Evolutionary conservation across 2,329 filamentous ascomycete species (phyloP), one percentile per base, ranked within the genome.

Genomic region (Aspergillus nomiae): DNA sequence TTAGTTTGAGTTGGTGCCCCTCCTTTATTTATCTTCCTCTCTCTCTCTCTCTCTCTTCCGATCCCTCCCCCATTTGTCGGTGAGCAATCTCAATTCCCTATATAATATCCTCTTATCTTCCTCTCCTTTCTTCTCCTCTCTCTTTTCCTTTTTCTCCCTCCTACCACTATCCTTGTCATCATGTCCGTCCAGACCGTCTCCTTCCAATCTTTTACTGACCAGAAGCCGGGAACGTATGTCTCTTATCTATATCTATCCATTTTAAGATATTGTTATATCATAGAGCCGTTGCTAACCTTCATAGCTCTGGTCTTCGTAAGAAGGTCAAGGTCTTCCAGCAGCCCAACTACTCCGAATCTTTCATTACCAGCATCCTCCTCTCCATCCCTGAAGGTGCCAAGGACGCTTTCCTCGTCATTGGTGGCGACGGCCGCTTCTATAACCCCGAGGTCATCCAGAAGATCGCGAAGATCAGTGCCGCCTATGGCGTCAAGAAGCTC

Each of bases 311-410:
- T 80, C 92, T 99, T 80, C 93, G 95, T 69, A 99, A 99, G 84
- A 98, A 96, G 88, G 95, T 98, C 83, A 93, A 92, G 76, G 92
- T 97, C 78, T 99, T 99, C 86, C 92, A 99, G 81, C 86, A 97
- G 81, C 85, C 89, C 64, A 87, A 99, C 83, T 99, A 99, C 86
- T 94, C 92, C 81, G 95, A 99, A 83, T 89, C 94, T 58, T 99
- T 99, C 79, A 87, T 99, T 71, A 86, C 94, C 69, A 94, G 92
- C 80, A 97, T 97, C 77, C 87, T 99, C 70, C 88, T 96, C 66
- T 97, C 95, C 58, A 99, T 99, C 73, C 95, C 95, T 36, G 95
- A 99, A 81, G 95, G 95, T 67, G 94, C 85, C 60, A 83, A 97
- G 75, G 94, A 89, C 71, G 87, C 92, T 53, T 94, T 92, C 83